A percentile compares a stretch with the other conserved stretches of the same genome.
phyloP scores from a whole-genome alignment of 2,329 filamentous ascomycete genomes.

The Thelonectria discophora region DNA sequence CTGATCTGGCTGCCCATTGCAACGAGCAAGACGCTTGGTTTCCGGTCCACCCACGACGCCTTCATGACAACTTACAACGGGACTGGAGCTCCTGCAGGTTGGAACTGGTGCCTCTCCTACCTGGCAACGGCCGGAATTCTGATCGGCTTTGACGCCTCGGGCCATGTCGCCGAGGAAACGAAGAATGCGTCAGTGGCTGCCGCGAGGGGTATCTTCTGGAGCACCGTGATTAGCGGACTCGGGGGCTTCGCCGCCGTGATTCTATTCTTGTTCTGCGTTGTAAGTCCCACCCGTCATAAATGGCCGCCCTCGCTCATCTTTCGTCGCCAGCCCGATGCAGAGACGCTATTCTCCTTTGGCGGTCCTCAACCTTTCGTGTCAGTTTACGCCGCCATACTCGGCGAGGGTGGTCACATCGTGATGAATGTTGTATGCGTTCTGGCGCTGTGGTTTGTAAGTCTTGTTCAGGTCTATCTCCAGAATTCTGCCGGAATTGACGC shows the following conservation, averaged over 20 bases:
- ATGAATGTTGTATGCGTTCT: slow-evolving; percentile 67
- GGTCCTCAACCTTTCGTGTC: slow-evolving; percentile 67
- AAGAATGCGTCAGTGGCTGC: slow-evolving; percentile 65
- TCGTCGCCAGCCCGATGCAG: slow-evolving; percentile 56
- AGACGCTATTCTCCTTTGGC: slow-evolving; percentile 61
- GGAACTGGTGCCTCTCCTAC: slow-evolving; percentile 72
- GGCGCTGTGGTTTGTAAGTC: slow-evolving; percentile 60
- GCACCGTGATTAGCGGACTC: slow-evolving; percentile 64
- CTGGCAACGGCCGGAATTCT: slow-evolving; percentile 68
- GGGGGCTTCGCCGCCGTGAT: slow-evolving; percentile 65
- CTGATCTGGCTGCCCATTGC: slow-evolving; percentile 69
- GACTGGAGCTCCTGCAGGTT: slow-evolving; percentile 62
- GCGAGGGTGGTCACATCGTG: slow-evolving; percentile 64
- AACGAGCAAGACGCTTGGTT: slow-evolving; percentile 63
- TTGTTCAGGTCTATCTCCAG: no score
- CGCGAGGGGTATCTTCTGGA: slow-evolving; percentile 68
- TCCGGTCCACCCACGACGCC: slow-evolving; percentile 65
- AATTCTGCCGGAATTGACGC: no score
- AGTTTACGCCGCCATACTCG: slow-evolving; percentile 65
- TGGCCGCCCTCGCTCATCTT: background rate
- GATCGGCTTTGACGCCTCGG: slow-evolving; percentile 69
- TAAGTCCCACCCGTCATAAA: slow-evolving; percentile 41
- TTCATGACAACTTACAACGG: slow-evolving; percentile 70
- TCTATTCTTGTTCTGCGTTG: slow-evolving; percentile 66
- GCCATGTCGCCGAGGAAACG: slow-evolving; percentile 69